Conservation (phyloP, 2,329 filamentous ascomycete species). For the Botrytis galanthina region DNA sequence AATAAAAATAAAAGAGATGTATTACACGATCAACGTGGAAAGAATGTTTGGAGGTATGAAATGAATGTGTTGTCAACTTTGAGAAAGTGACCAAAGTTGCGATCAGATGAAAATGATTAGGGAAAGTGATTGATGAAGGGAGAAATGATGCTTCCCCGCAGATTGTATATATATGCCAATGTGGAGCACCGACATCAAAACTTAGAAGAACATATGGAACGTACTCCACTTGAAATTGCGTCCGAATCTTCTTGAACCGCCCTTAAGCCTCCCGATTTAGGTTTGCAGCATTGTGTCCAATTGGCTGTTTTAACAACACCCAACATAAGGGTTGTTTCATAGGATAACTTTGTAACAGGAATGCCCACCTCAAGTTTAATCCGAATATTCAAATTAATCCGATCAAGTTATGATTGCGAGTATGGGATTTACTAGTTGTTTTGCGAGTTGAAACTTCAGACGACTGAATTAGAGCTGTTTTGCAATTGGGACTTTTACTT, state of each 20-base stretch:
- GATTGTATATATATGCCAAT: neutral
- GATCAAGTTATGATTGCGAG: neutral
- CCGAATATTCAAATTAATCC: neutral
- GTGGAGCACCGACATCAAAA: neutral
- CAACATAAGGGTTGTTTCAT: neutral
- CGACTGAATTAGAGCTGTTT: neutral
- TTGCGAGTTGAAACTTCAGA: neutral
- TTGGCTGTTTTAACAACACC: neutral
- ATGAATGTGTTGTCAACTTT: neutral
- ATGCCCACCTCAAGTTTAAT: neutral
- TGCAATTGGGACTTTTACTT: neutral
- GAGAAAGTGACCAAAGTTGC: neutral
- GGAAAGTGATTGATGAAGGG: neutral
- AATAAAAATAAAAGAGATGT: neutral
- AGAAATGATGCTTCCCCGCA: neutral
- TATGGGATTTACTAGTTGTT: neutral
- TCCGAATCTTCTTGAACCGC: neutral
- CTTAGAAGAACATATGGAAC: neutral
- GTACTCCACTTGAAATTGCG: neutral
- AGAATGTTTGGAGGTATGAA: neutral
- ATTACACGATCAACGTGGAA: conserved; percentile 15
- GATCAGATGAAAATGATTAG: neutral
- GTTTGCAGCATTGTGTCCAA: neutral
- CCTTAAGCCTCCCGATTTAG: neutral
- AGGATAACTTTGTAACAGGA: neutral